Evolutionary conservation across 108 stramenopile species (phyloP), one percentile per base, ranked within the genome.

Genomic region (Epithemia pelagica): DNA sequence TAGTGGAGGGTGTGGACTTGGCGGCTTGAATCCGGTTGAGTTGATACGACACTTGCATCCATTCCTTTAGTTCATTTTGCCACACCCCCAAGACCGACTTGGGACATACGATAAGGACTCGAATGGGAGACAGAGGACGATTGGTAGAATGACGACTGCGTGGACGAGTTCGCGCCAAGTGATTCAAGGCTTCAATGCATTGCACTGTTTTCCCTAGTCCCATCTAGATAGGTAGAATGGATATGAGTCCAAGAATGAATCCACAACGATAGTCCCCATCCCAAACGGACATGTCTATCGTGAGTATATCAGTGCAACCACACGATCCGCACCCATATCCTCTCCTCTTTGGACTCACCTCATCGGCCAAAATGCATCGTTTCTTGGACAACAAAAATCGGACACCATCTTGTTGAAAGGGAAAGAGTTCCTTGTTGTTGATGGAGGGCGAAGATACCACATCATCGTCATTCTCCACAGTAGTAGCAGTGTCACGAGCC

Each of bases 151-250:
- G 37, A n/a, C n/a, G n/a, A n/a, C n/a, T n/a, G n/a, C n/a, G n/a
- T n/a, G n/a, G n/a, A n/a, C n/a, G n/a, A n/a, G n/a, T n/a, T 7
- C 30, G 32, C 5, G 26, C 22, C 1, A 73, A 23, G 20, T 30
- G 54, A 55, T 73, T 68, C 30, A 73, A 22, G 20, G 72, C 72
- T 5, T 72, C 62, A 26, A 90, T 83, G 25, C 76, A 77, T 78
- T 90, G 88, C 24, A 86, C 56, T 0, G 89, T 88, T 67, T 88
- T 90, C 24, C 86, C 89, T 15, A 86, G 74, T 61, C 29, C 30
- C 28, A 28, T 46, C 37, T 46, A 15, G 8, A 29, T 21, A 21
- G 5, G 28, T n/a, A n/a, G n/a, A n/a, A n/a, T n/a, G n/a, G n/a
- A n/a, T n/a, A n/a, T n/a, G n/a, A n/a, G n/a, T n/a, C n/a, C 37